phyloP scores from a whole-genome alignment of 2,329 filamentous ascomycete species.

The Sphaerulina musiva region DNA sequence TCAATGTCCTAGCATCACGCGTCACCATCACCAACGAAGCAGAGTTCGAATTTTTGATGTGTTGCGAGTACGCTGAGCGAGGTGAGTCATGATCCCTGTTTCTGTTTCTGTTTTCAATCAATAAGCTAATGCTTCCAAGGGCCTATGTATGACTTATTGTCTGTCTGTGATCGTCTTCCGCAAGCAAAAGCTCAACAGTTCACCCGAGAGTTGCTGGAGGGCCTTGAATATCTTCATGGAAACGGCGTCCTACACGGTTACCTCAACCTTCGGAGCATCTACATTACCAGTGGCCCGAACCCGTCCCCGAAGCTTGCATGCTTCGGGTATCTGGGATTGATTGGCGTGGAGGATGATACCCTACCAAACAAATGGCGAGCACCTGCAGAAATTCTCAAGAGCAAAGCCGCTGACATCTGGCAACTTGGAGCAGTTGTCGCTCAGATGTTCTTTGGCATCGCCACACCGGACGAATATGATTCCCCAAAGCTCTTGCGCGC shows the following conservation, averaged over 20 bases:
- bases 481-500: slow-evolving; percentile 71
- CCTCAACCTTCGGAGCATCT: slow-evolving; percentile 22
- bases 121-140: slow-evolving; percentile 40
- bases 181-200: slow-evolving; percentile 74
- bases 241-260: slow-evolving; percentile 66
- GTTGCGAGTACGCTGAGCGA: slow-evolving; percentile 26
- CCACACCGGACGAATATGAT: slow-evolving; percentile 67
- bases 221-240: slow-evolving; percentile 77
- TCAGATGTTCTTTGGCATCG: slow-evolving; percentile 87
- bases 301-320: slow-evolving; percentile 63
- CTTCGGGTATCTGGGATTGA: slow-evolving; percentile 61
- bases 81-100: not conserved
- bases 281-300: slow-evolving; percentile 20
- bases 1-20: slow-evolving; percentile 66
- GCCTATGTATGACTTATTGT: slow-evolving; percentile 72
- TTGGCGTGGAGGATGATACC: slow-evolving; percentile 42
- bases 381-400: slow-evolving; percentile 8
- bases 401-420: slow-evolving; percentile 81
- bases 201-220: slow-evolving; percentile 88
- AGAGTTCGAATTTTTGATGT: slow-evolving; percentile 24
- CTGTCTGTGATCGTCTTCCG: slow-evolving; percentile 61
- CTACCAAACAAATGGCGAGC: slow-evolving; percentile 22
- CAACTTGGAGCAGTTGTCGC: slow-evolving; percentile 85
- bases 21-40: slow-evolving; percentile 22
- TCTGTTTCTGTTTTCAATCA: not conserved